These are phyloP conservation scores for Tolypocladium ovalisporum DNA, from an alignment of 2,329 filamentous ascomycete genomes.

Conservation along the genomic window DNA sequence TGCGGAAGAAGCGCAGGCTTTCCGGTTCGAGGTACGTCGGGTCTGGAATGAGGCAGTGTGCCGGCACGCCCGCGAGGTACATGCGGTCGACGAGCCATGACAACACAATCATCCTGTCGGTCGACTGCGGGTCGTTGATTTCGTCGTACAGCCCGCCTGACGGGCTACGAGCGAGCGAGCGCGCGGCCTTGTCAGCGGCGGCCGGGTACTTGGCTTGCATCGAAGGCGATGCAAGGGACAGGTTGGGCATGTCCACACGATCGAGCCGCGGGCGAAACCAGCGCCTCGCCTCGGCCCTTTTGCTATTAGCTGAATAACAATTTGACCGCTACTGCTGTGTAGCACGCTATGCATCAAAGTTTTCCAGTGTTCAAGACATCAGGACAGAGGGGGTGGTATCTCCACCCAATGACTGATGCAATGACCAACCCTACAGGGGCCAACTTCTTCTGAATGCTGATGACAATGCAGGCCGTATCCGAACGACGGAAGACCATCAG, in stretches of 20 bases:
- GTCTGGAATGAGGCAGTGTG: constrained; percentile 29
- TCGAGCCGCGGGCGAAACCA: constrained; percentile 1
- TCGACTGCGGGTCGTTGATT: constrained; percentile 16
- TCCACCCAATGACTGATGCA: too few relatives aligned
- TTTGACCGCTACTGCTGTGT: too few relatives aligned
- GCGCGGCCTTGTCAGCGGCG: not conserved
- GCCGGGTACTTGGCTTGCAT: constrained; percentile 1
- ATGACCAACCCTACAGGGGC: too few relatives aligned
- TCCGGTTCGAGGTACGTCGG: constrained; percentile 23
- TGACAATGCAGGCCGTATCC: too few relatives aligned
- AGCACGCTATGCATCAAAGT: too few relatives aligned
- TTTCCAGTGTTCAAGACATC: too few relatives aligned
- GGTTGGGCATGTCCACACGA: not conserved
- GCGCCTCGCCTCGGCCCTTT: too few relatives aligned
- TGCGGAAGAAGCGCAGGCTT: constrained; percentile 30
- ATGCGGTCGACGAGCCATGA: constrained; percentile 24
- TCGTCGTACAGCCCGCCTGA: constrained; percentile 6
- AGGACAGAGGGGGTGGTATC: too few relatives aligned
- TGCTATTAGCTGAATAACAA: too few relatives aligned
- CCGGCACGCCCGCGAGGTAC: constrained; percentile 24
- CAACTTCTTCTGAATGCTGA: too few relatives aligned
- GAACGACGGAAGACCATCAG: too few relatives aligned
- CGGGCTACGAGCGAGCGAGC: not conserved
- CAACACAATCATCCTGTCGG: constrained; percentile 25
- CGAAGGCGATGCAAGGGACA: not conserved